Evolutionary conservation across 495 filamentous ascomycete genomes (phyloP), one percentile per base, ranked within the genome.

Genomic region (Penicillium coffeae): DNA sequence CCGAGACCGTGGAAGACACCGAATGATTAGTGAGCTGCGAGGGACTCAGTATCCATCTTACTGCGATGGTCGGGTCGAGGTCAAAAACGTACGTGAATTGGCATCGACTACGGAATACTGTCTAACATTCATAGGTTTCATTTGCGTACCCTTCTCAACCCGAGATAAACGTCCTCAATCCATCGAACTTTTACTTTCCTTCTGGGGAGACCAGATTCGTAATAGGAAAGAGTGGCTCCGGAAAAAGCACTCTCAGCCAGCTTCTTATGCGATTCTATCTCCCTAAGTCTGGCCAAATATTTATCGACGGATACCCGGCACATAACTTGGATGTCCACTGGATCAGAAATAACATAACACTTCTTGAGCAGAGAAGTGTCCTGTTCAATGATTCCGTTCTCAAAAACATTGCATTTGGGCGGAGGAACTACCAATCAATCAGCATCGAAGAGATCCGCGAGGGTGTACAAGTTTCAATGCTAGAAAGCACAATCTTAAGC

Each of bases 171-270:
- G 86, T 83, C 16, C 73, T 97, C 6, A 64, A 79, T 0, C 72
- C 76, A 8, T 69, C 70, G 1, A 80, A 67, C 13, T 79, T 95
- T 38, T 76, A 74, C 51, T 95, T 97, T 51, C 79, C 80, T 1
- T 73, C 86, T 0, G 83, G 86, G 0, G 71, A 86, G 57, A 84
- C 86, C 4, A 89, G 82, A 3, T 97, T 94, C 52, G 73, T 98
- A 6, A 78, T 96, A 45, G 93, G 93, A 2, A 76, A 76, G 45
- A 95, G 90, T 54, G 93, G 93, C 1, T 95, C 90, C 10, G 93
- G 93, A 0, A 98, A 98, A 62, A 95, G 88, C 58, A 97, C 93
- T 0, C 59, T 98, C 8, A 82, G 84, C 2, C 90, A 89, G 56
- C 68, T 98, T 2, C 70, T 98, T 2, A 67, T 89, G 42, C 77